Evolutionary conservation across 2,329 filamentous ascomycete species (phyloP).

Genomic region (Chalaropsis thielavioides): DNA sequence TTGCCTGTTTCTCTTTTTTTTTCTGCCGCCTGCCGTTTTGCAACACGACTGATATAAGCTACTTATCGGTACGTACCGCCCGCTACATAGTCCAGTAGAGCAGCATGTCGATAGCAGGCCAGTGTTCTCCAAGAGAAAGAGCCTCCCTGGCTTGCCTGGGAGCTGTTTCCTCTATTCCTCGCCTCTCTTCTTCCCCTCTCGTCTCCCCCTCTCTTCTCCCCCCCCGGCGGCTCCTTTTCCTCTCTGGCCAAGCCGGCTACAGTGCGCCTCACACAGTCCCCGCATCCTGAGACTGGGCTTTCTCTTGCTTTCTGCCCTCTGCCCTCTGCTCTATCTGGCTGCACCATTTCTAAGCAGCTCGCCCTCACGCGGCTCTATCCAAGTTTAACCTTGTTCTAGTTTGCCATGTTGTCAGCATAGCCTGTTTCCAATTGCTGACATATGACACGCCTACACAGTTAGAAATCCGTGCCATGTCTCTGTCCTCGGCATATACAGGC

Average conservation of each 20-base stretch:
- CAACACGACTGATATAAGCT: not conserved
- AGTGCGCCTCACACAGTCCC: constrained; percentile 2
- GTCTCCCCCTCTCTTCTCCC: not conserved
- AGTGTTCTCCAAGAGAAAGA: too few relatives aligned
- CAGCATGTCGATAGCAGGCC: too few relatives aligned
- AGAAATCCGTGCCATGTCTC: too few relatives aligned
- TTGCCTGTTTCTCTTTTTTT: not conserved
- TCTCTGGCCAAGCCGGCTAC: not conserved
- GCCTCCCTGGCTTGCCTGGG: too few relatives aligned
- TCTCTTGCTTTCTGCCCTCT: too few relatives aligned
- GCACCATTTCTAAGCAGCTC: not conserved
- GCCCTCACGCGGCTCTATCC: not conserved
- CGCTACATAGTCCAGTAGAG: too few relatives aligned
- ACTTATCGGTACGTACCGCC: not conserved
- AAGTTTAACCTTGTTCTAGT: not conserved
- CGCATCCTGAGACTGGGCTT: not conserved
- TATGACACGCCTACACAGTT: too few relatives aligned
- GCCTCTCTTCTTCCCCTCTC: not conserved
- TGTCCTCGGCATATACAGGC: too few relatives aligned
- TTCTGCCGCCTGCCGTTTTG: not conserved
- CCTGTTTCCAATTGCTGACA: too few relatives aligned
- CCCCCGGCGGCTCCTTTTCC: not conserved
- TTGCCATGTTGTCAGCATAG: too few relatives aligned
- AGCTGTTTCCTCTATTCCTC: too few relatives aligned
- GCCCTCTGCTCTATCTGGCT: not conserved